Evolutionary conservation across 2,329 filamentous ascomycete species (phyloP).

Genomic region (Eutypella sp.): DNA sequence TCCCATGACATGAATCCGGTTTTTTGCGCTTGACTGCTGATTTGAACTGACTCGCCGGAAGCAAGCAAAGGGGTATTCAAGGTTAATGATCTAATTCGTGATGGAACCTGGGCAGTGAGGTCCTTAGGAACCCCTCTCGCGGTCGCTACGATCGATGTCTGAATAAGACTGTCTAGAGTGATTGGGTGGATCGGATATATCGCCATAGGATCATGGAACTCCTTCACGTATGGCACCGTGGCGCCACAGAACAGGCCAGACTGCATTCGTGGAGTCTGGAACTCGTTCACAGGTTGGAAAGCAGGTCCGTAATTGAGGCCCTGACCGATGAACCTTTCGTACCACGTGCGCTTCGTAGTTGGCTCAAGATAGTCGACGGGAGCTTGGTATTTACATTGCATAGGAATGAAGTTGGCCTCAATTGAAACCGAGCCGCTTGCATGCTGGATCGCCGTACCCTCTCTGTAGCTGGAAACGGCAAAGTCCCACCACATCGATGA

Average conservation of each 20-base stretch:
- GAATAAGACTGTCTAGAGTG: constrained; percentile 6
- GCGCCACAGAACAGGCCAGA: background rate
- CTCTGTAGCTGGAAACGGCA: constrained; percentile 1
- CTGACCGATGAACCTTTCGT: constrained; percentile 4
- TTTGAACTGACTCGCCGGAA: background rate
- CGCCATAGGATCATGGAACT: background rate
- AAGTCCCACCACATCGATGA: constrained; percentile 8
- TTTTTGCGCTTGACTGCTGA: background rate
- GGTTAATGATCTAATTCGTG: constrained; percentile 1
- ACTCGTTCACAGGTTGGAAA: constrained; percentile 7
- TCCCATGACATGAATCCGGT: constrained; percentile 6
- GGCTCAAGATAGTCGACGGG: constrained; percentile 2
- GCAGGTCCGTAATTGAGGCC: constrained; percentile 9
- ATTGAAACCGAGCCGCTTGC: constrained; percentile 7
- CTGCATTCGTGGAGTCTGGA: constrained; percentile 5
- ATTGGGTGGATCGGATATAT: constrained; percentile 7
- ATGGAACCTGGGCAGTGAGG: constrained; percentile 6
- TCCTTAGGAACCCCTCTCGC: constrained; percentile 4
- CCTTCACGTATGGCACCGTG: constrained; percentile 1
- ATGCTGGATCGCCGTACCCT: constrained; percentile 1
- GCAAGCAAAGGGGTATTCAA: background rate
- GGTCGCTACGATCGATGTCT: constrained; percentile 1
- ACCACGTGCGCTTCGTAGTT: constrained; percentile 9
- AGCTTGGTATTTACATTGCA: background rate
- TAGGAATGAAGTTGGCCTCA: background rate